Evolutionary conservation across 2,329 filamentous ascomycete genomes (phyloP).

Genomic region (Diaporthe citri): DNA sequence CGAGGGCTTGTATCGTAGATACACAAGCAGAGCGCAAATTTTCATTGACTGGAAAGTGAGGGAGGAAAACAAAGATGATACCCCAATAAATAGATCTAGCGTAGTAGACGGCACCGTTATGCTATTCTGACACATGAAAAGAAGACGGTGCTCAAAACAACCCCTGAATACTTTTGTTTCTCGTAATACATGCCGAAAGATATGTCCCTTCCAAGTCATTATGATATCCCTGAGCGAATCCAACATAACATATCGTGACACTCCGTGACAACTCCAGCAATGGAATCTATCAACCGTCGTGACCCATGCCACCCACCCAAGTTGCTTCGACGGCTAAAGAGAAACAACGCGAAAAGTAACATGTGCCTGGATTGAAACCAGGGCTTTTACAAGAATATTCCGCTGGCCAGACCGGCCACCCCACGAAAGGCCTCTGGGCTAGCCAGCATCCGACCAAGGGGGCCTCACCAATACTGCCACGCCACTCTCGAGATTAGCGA

Average conservation of each 20-base stretch:
- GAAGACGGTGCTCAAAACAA: not conserved
- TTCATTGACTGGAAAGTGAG: not conserved
- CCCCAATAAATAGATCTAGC: constrained; percentile 27
- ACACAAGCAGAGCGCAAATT: not conserved
- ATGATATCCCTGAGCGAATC: not conserved
- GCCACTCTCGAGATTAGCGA: not conserved
- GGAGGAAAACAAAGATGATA: constrained; percentile 4
- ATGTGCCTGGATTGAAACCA: no score
- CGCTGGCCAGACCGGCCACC: no score
- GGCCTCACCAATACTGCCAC: not conserved
- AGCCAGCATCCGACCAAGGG: not conserved
- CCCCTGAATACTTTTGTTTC: not conserved
- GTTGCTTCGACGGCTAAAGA: not conserved
- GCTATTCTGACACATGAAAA: constrained; percentile 14
- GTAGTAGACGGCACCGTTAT: constrained; percentile 13
- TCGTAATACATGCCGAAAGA: not conserved
- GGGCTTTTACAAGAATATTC: not conserved
- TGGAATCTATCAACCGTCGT: not conserved
- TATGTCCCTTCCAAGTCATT: constrained; percentile 4
- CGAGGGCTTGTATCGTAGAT: not conserved
- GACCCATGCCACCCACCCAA: not conserved
- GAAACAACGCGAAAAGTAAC: not conserved
- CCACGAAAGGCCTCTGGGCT: not conserved
- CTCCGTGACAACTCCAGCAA: constrained; percentile 6
- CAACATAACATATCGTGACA: not conserved